phyloP scores from a whole-genome alignment of 2,329 filamentous ascomycete species.

The Didymella arachidicola region DNA sequence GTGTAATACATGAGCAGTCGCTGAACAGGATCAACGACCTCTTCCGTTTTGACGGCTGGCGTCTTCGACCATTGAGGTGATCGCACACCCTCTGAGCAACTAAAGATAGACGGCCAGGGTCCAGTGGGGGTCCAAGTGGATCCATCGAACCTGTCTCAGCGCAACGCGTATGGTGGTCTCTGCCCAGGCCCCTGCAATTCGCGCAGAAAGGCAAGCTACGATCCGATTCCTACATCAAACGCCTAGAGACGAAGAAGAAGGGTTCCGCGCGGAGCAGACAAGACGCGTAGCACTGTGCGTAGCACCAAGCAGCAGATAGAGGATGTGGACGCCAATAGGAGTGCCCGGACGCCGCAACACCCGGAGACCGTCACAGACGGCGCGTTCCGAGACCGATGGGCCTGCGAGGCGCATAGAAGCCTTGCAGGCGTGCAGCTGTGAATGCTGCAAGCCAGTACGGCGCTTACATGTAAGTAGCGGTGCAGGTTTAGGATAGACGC shows the following conservation, averaged over 20 bases:
- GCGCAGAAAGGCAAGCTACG: neutral
- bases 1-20: no score
- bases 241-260: neutral
- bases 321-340: conserved; percentile 10
- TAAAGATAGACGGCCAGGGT: conserved; percentile 1
- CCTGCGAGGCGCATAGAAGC: no score
- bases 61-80: no score
- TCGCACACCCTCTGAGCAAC: neutral
- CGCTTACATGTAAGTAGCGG: no score
- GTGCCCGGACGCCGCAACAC: conserved; percentile 1
- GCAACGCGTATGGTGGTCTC: neutral
- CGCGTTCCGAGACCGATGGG: neutral
- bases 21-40: no score
- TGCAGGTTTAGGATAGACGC: no score
- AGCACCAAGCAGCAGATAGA: neutral
- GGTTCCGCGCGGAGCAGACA: conserved; percentile 1
- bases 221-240: conserved; percentile 9
- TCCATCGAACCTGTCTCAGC: neutral
- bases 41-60: no score
- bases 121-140: conserved; percentile 5
- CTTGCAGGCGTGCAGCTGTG: no score
- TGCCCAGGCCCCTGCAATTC: conserved; percentile 10
- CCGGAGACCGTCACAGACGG: conserved; percentile 7
- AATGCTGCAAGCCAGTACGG: no score
- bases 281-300: neutral